phyloP scores from a whole-genome alignment of 305 asterid species.

The Plantago lanceolata region DNA sequence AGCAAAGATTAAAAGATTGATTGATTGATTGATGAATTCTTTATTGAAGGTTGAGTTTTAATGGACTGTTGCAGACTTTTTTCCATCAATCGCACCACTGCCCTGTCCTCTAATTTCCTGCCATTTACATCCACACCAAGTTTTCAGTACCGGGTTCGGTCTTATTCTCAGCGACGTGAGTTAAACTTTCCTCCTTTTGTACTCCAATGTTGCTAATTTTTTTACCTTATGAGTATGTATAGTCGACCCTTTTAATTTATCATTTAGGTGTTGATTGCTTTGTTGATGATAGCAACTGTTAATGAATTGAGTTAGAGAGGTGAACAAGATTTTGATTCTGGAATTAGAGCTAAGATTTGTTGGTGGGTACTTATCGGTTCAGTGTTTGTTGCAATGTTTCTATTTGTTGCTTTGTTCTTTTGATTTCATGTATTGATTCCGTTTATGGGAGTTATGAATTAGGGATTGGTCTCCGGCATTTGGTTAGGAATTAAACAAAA shows the following conservation, averaged over 20 bases:
- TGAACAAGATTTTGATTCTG: background rate
- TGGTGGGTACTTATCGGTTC: background rate
- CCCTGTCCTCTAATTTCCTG: constrained; percentile 30
- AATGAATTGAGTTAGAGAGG: background rate
- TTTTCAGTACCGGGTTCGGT: constrained; percentile 23
- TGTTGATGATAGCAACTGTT: background rate
- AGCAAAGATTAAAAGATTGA: background rate
- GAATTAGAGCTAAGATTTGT: background rate
- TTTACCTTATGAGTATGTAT: background rate
- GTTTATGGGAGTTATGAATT: no score
- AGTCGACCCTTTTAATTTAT: no score
- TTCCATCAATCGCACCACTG: constrained; percentile 45
- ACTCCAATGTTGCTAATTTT: background rate
- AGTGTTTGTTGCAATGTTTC: background rate
- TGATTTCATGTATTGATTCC: no score
- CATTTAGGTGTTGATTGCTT: no score
- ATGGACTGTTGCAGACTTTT: constrained; percentile 66
- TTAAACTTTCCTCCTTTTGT: constrained; percentile 13
- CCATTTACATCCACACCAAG: constrained; percentile 28
- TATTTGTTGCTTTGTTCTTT: no score
- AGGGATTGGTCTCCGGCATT: no score
- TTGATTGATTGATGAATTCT: background rate
- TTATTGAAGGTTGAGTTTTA: constrained; percentile 36
- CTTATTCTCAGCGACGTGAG: constrained; percentile 41
- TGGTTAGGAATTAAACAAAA: background rate